Evolutionary conservation across 345 rosid species (phyloP), one percentile per base, ranked within the genome.

Genomic region (Euclidium syriacum): DNA sequence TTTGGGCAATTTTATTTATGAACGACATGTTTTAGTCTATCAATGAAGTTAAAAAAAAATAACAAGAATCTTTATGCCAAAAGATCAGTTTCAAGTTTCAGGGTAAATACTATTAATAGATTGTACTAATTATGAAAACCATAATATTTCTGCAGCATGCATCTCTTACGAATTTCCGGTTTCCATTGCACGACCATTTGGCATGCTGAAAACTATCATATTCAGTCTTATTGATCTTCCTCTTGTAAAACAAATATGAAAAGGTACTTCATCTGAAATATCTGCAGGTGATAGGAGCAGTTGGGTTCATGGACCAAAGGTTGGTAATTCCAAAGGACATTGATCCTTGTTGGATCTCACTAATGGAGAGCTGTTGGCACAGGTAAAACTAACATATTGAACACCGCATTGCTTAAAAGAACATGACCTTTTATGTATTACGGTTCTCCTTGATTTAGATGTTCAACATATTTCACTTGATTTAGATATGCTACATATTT

Each of bases 201-300:
- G 4, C 30, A 3, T 29, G 33, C 8, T 29, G 30, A 27, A 27
- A 27, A 27, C 30, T 27, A 3, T 3, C 3, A 27, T 27, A 1
- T 9, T 29, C 33, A 29, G 33, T 29, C 17, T 15, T 5, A 15
- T 11, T 11, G 43, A 5, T 6, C 6, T 39, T 39, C 6, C 6
- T 39, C 14, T 15, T 1, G 5, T 10, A 38, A 10, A 35, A 19
- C 59, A 29, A 19, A 6, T 64, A 23, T 39, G 54, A 62, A 53
- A 62, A 60, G 65, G 39, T 25, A 25, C 41, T 29, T 69, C n/a
- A 43, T 62, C 52, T 72, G 34, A 74, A 51, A 56, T 62, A 54
- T 40, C 65, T 73, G 71, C 79, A 88, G 95, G 83, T 88, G 73
- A 80, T 88, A 71, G 95, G 87, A 66, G 95, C 95, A 56, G 95